phyloP scores from a whole-genome alignment of 768 basidiomycete species.

The Termitomyces sp. region DNA sequence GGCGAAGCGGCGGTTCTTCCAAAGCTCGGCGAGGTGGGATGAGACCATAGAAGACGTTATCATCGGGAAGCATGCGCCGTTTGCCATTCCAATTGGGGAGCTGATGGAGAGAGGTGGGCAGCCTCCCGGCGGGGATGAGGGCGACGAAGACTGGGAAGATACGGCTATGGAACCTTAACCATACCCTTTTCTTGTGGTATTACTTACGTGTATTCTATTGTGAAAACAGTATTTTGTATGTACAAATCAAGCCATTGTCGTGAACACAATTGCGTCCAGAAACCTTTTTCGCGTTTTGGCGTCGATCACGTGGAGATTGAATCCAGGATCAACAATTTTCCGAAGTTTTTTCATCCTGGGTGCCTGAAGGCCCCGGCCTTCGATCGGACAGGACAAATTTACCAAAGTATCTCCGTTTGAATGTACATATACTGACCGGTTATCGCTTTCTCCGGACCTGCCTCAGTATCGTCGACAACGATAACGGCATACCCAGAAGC shows the following conservation, averaged over 20 bases:
- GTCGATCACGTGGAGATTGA: not conserved
- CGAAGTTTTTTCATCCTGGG: no score
- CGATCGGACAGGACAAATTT: no score
- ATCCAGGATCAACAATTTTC: no score
- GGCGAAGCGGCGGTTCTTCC: conserved; percentile 58
- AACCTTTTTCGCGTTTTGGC: not conserved
- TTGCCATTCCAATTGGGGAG: conserved; percentile 12
- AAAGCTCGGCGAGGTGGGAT: conserved; percentile 39
- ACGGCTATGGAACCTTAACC: conserved; percentile 20
- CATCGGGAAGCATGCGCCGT: conserved; percentile 10
- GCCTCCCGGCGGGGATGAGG: conserved; percentile 12
- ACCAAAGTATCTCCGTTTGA: no score
- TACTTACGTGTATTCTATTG: conserved; percentile 12
- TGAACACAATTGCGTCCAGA: not conserved
- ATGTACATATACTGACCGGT: no score
- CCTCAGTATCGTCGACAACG: no score
- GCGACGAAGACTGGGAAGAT: conserved; percentile 28
- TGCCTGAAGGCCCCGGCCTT: no score
- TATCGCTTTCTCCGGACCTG: no score
- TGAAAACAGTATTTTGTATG: not conserved
- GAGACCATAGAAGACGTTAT: conserved; percentile 23
- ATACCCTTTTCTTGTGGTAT: not conserved
- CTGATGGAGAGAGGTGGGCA: conserved; percentile 25
- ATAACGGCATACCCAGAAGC: not conserved
- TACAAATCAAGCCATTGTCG: not conserved